Evolutionary conservation across 768 basidiomycete species (phyloP), one percentile per base, ranked within the genome.

Genomic region (Leucocoprinus birnbaumii): DNA sequence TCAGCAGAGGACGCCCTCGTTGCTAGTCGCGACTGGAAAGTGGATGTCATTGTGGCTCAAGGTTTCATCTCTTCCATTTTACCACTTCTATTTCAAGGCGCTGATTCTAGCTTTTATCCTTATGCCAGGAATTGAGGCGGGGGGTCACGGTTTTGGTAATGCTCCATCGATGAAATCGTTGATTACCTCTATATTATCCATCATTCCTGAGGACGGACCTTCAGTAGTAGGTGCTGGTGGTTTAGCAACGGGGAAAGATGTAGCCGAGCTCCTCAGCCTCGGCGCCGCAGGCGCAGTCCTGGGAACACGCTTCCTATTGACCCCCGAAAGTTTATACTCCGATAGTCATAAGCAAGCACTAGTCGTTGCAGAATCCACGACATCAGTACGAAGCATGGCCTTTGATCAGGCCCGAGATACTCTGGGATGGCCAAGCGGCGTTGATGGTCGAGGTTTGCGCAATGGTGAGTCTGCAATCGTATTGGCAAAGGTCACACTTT

Each of bases 201-300:
- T 67, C 10, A 58, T 83, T 16, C 65, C 75, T 3, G 62, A 69
- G 34, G 67, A 67, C 34, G 70, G 73, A 3, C 81, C 82, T 0
- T 80, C 80, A 3, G 61, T 93, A 51, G 68, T 93, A 26, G 90
- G 83, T 14, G 90, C 91, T 2, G 91, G 91, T 26, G 91, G 91
- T 0, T 60, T 94, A 51, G 74, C 77, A 2, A 81, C 74, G 24
- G 88, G 90, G 16, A 64, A 73, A 0, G 86, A 91, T 53, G 64
- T 90, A 45, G 86, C 87, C 31, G 73, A 84, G 3, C 65, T 85
- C 42, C 78, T 94, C 52, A 68, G 79, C 4, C 75, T 87, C 31
- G 90, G 90, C 13, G 87, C 83, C 2, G 72, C 83, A 21, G 91
- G 86, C 2, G 84, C 71, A 9, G 85, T 85, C 26, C 63, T 86